Percentiles rank a stretch among this genome's conserved stretches.
phyloP scores from a whole-genome alignment of 495 filamentous ascomycete genomes.

The Xylaria cubensis region DNA sequence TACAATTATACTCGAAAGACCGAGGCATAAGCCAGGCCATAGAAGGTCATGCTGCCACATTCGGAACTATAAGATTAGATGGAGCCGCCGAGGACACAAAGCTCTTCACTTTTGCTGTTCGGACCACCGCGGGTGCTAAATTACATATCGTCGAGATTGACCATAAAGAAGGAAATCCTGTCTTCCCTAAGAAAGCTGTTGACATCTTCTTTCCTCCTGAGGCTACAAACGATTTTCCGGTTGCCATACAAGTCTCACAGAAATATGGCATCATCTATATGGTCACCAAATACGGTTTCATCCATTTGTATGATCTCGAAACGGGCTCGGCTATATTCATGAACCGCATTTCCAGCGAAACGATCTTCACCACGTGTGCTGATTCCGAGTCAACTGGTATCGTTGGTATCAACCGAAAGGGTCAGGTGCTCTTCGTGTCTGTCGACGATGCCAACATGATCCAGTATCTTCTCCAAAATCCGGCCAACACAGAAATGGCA shows the following conservation, averaged over 20 bases:
- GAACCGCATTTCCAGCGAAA: slow-evolving; percentile 99
- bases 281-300: slow-evolving; percentile 98
- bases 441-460: slow-evolving; percentile 91
- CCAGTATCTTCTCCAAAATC: slow-evolving; percentile 92
- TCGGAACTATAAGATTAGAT: slow-evolving; percentile 87
- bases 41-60: slow-evolving; percentile 95
- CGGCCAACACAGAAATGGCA: slow-evolving; percentile 86
- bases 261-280: slow-evolving; percentile 96
- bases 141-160: slow-evolving; percentile 98
- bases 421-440: slow-evolving; percentile 91
- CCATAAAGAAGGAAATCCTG: slow-evolving; percentile 83
- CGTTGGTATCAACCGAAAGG: slow-evolving; percentile 95
- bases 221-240: slow-evolving; percentile 94
- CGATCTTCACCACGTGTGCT: slow-evolving; percentile 91
- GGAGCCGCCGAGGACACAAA: slow-evolving; percentile 89
- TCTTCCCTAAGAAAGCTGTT: slow-evolving; percentile 92
- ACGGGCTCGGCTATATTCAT: slow-evolving; percentile 98
- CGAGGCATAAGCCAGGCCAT: slow-evolving; percentile 97
- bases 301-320: slow-evolving; percentile 97
- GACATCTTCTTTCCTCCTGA: slow-evolving; percentile 98
- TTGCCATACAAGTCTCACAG: slow-evolving; percentile 95
- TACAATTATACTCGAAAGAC: slow-evolving; percentile 96
- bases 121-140: slow-evolving; percentile 86
- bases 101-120: slow-evolving; percentile 95
- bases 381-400: slow-evolving; percentile 87